Evolutionary conservation across 2,329 filamentous ascomycete genomes (phyloP).

Genomic region (Botryotinia convoluta): DNA sequence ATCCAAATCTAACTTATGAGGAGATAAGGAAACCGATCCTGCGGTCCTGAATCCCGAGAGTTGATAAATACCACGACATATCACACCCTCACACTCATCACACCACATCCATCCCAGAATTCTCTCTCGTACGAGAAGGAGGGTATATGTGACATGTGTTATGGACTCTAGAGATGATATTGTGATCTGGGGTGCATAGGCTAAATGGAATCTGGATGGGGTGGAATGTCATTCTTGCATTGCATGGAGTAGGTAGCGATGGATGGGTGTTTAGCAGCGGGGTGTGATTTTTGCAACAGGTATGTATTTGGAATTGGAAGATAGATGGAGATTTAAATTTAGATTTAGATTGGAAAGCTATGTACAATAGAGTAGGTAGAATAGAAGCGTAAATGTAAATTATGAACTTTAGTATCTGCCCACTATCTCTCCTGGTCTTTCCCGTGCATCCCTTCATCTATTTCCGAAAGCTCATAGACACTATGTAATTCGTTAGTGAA

Average conservation of each 20-base stretch:
- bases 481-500: neutral
- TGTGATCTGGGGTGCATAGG: neutral
- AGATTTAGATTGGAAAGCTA: neutral
- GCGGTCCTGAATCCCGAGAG: neutral
- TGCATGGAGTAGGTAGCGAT: neutral
- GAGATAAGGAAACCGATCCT: neutral
- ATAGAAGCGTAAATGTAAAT: neutral
- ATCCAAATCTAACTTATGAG: no score
- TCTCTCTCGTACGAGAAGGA: neutral
- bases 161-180: neutral
- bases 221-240: neutral
- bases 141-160: neutral
- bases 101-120: neutral
- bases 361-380: neutral
- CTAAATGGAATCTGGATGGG: neutral
- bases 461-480: neutral
- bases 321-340: neutral
- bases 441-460: neutral
- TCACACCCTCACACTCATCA: neutral
- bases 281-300: neutral
- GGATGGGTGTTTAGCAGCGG: neutral
- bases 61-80: neutral
- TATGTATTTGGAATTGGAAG: neutral
- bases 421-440: neutral
- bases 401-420: neutral